phyloP scores from a whole-genome alignment of 2,329 filamentous ascomycete species.

The Alternaria conjuncta region DNA sequence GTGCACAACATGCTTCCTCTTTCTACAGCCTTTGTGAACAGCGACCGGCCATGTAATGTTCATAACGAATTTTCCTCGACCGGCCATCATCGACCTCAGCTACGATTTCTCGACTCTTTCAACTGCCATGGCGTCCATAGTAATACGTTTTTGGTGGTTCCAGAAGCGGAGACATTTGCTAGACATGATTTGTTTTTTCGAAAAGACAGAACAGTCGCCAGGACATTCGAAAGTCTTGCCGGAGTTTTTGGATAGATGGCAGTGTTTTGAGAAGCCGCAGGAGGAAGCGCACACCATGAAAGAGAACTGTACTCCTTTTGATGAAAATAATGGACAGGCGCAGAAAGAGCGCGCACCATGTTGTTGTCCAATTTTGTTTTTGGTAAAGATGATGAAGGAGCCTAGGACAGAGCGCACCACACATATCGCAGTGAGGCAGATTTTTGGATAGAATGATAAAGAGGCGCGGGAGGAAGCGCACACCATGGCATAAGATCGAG shows the following conservation, averaged over 20 bases:
- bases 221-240: too few species aligned
- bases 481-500: background rate
- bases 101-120: background rate
- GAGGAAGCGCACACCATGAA: background rate
- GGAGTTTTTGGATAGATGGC: background rate
- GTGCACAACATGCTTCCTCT: background rate
- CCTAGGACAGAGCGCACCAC: too few species aligned
- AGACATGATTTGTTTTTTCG: background rate
- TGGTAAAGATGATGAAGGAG: background rate
- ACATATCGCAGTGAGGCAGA: too few species aligned
- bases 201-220: background rate
- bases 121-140: background rate
- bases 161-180: background rate
- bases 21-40: background rate
- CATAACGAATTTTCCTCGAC: background rate
- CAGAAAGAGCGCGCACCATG: too few species aligned
- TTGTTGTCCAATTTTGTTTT: too few species aligned
- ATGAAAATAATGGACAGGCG: background rate
- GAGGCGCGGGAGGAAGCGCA: background rate
- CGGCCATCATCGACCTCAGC: background rate
- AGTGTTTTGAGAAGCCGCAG: background rate
- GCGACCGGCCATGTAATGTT: background rate
- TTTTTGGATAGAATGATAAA: background rate
- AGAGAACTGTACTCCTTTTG: fast-evolving
- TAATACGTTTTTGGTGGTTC: background rate